Evolutionary conservation across 768 basidiomycete genomes (phyloP), one percentile per base, ranked within the genome.

Genomic region (Pisolithus marmoratus): DNA sequence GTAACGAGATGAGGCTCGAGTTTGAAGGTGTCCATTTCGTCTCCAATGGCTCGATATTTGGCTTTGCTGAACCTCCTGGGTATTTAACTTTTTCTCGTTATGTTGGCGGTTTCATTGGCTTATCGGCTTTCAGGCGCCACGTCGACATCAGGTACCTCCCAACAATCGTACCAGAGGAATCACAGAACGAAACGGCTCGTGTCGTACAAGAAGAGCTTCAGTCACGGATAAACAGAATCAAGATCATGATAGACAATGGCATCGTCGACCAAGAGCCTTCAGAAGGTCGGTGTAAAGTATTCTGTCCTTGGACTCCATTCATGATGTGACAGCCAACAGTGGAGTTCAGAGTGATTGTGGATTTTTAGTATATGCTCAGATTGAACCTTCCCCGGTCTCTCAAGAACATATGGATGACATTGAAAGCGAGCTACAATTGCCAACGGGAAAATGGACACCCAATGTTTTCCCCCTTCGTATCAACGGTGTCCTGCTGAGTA

Each of bases 1-100:
- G 72, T 0, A 82, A 82, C 43, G 83, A 86, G 45, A 64, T 89
- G 40, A 74, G 79, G 31, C 68, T 90, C 2, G 85, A 90, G 54
- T 83, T 92, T 55, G 84, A 86, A 62, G 90, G 86, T 1, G 72
- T 91, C 22, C 89, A 91, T 65, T 84, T 90, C 61, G 58, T 87
- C 11, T 64, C 74, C 23, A 85, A 86, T 50, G 90, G 90, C 0
- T 78, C 86, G 0, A 77, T 93, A n/a, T 88, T 83, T 60, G 90
- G 86, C 2, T 74, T 88, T 46, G 86, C 84, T 17, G 78, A 81
- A 56, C 78, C 83, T 4, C 60, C 64, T 17, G 83, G 82, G 89
- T 90, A 55, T 56, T 75, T 58, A 26, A 27, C 22, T 46, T 54
- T 37, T 14, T 46, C n/a, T 20, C 24, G 12, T 27, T 15, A 8